A percentile compares a stretch with the other conserved stretches of the same genome.
Conservation (phyloP, 2,329 filamentous ascomycete genomes). For the Penicillium polonicum region DNA sequence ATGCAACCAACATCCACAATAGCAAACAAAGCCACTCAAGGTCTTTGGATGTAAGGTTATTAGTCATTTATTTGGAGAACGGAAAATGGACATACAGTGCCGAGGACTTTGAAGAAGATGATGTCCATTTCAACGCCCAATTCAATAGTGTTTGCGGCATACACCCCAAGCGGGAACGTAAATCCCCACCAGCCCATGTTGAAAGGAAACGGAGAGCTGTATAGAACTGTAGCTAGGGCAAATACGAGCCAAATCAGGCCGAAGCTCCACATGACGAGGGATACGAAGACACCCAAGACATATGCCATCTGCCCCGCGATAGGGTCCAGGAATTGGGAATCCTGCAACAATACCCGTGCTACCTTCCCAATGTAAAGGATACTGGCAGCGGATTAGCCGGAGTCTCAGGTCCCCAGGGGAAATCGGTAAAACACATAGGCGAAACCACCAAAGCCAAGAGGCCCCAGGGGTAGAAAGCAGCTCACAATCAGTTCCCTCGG, state of each 20-base stretch:
- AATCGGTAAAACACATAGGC: slow-evolving; percentile 30
- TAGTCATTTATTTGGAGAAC: too few relatives aligned
- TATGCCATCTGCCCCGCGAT: slow-evolving; percentile 57
- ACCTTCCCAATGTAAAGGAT: slow-evolving; percentile 54
- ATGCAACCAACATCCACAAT: slow-evolving; percentile 53
- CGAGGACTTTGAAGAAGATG: slow-evolving; percentile 54
- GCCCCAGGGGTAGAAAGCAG: slow-evolving; percentile 66
- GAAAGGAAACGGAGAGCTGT: slow-evolving; percentile 49
- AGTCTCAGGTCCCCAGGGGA: slow-evolving; percentile 19
- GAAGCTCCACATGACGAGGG: slow-evolving; percentile 58
- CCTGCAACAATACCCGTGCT: slow-evolving; percentile 43
- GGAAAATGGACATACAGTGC: slow-evolving; percentile 39
- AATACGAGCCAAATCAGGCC: slow-evolving; percentile 56
- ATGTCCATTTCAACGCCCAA: slow-evolving; percentile 51
- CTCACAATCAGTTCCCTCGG: slow-evolving; percentile 67
- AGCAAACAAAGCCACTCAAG: slow-evolving; percentile 49
- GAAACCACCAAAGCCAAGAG: slow-evolving; percentile 65
- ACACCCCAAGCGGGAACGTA: slow-evolving; percentile 57
- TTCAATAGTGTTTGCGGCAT: slow-evolving; percentile 37
- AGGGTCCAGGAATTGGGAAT: slow-evolving; percentile 38
- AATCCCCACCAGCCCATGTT: slow-evolving; percentile 63
- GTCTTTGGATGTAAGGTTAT: slow-evolving; percentile 29
- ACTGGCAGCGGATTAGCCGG: slow-evolving; percentile 29
- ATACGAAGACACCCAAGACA: slow-evolving; percentile 55
- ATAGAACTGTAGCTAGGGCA: slow-evolving; percentile 47